Evolutionary conservation across 2,329 filamentous ascomycete species (phyloP).

Genomic region (Pestalotiopsis fici): DNA sequence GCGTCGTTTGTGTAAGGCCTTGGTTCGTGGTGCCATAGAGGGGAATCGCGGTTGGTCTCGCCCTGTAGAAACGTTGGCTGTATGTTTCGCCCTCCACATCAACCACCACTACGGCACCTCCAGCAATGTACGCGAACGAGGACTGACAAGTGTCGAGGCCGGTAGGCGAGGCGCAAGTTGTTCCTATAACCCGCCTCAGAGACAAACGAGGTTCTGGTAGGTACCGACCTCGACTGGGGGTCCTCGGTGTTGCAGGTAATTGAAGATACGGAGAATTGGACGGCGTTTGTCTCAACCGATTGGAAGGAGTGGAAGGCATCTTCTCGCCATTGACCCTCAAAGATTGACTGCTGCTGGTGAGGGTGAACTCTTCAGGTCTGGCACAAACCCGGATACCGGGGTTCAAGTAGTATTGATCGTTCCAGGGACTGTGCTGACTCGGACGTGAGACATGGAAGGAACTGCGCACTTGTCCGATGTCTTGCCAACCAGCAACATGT

Average conservation of each 20-base stretch:
- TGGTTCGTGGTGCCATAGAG: constrained; percentile 56
- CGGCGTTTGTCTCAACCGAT: constrained; percentile 70
- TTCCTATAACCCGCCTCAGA: constrained; percentile 84
- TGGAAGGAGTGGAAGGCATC: constrained; percentile 62
- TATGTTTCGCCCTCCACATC: constrained; percentile 69
- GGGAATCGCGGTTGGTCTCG: constrained; percentile 75
- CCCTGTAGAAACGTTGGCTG: constrained; percentile 87
- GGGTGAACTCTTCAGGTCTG: background rate
- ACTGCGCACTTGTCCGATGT: background rate
- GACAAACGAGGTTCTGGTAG: constrained; percentile 63
- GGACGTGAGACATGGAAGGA: background rate
- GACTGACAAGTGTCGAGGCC: constrained; percentile 81
- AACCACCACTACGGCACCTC: constrained; percentile 89
- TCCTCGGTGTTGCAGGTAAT: constrained; percentile 55
- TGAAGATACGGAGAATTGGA: constrained; percentile 72
- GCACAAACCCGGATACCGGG: background rate
- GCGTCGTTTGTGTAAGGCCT: constrained; percentile 49
- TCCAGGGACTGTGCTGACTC: background rate
- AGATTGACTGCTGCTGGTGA: background rate
- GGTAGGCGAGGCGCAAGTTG: constrained; percentile 80
- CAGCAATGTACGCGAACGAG: constrained; percentile 88
- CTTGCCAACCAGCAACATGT: background rate
- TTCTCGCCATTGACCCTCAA: constrained; percentile 49
- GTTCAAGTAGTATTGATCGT: background rate
- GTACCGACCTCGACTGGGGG: constrained; percentile 55